Conservation (phyloP, 805 yeast species). For the Nakazawaea wyomingensis region DNA sequence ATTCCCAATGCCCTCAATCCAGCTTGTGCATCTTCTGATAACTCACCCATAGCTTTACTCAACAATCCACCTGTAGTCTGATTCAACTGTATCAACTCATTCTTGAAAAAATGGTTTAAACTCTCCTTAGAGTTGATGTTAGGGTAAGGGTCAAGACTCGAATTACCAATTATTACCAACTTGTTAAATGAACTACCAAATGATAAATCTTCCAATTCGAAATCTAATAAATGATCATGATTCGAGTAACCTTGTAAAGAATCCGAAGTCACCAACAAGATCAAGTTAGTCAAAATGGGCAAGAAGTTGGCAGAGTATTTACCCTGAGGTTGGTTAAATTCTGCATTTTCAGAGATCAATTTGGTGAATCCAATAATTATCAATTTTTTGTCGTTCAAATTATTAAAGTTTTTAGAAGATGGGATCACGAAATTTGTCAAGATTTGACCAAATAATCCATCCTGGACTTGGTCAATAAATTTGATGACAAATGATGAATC, state of each 20-base stretch:
- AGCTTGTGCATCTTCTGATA: slow-evolving; percentile 7
- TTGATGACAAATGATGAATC: slow-evolving; percentile 44
- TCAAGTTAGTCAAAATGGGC: slow-evolving; percentile 37
- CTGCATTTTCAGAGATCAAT: slow-evolving; percentile 30
- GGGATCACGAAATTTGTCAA: slow-evolving; percentile 46
- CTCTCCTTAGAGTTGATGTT: slow-evolving; percentile 30
- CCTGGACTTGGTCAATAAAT: slow-evolving; percentile 72
- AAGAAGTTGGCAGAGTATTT: slow-evolving; percentile 37
- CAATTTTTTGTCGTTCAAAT: slow-evolving; percentile 38
- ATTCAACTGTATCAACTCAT: slow-evolving; percentile 18
- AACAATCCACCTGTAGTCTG: slow-evolving; percentile 14
- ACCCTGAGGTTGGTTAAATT: slow-evolving; percentile 26
- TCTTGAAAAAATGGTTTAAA: slow-evolving; percentile 30
- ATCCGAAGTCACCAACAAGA: slow-evolving; percentile 30
- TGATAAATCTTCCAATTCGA: slow-evolving; percentile 61
- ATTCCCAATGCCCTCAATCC: slow-evolving; percentile 11
- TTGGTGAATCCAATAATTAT: slow-evolving; percentile 45
- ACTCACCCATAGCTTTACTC: slow-evolving; percentile 3
- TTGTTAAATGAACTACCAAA: slow-evolving; percentile 86
- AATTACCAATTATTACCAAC: slow-evolving; percentile 55
- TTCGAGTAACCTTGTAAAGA: slow-evolving; percentile 29
- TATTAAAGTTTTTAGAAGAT: slow-evolving; percentile 35
- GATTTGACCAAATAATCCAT: slow-evolving; percentile 48
- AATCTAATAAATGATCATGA: slow-evolving; percentile 42
- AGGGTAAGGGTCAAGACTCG: slow-evolving; percentile 67